Evolutionary conservation across 441 rosid genomes (phyloP), one percentile per base, ranked within the genome.

Genomic region (Dalechampia spathulata): DNA sequence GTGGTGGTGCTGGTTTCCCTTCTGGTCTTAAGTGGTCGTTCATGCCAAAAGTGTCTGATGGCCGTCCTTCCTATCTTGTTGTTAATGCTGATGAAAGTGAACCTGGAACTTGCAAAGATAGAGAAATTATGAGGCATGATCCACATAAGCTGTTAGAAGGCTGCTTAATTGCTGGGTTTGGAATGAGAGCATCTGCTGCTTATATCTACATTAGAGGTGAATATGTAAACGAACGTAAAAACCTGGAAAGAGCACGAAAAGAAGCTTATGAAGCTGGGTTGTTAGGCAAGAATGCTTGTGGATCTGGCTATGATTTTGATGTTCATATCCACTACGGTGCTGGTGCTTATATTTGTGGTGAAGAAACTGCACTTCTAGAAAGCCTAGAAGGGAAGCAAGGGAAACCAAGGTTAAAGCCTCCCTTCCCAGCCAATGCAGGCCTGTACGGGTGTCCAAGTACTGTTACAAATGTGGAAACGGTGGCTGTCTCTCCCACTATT

Each of bases 1-100:
- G 98, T 58, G 98, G 99, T 65, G 99, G 98, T 72, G 99, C 96
- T 61, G 96, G 98, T 71, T 94, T 89, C 72, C 92, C 97, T 28
- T 86, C 96, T 32, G 99, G 98, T 16, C 98, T 94, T 25, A 94
- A 94, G 69, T 87, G 98, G 99, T 90, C 99, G 20, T 94, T 94
- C 74, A 90, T 94, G 99, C 96, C 99, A 26, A 94, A 87, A 73
- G 87, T 78, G 43, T 94, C 98, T 52, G 99, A 94, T 72, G 98
- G 98, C 0, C 98, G 98, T 48, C 99, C 99, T 1, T 89, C 97
- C 23, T 94, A 90, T 75, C 90, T 94, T 56, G 99, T 90, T 57
- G 96, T 94, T 40, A 87, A 90, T 49, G 99, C 96, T 41, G 99
- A 94, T 83, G 99, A 94, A 78, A 94, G 99, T 87, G 99, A 94